Evolutionary conservation across 352 stramenopile genomes (phyloP), one percentile per base, ranked within the genome.

Genomic region (Phytophthora citricola): DNA sequence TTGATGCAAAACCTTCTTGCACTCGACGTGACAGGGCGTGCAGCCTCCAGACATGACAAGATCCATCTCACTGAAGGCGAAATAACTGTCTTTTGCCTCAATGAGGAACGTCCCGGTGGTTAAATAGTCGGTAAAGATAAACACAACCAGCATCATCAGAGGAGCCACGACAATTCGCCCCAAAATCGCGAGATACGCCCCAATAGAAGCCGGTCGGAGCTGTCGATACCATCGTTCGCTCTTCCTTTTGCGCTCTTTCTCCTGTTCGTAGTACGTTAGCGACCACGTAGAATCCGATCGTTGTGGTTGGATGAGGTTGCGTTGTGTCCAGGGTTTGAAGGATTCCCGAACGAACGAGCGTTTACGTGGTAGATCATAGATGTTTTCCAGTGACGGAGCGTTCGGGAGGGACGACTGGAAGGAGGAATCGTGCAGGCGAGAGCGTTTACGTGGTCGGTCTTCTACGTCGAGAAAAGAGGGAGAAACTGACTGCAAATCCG

Each of bases 11-110:
- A 66, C 62, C 17, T 59, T 58, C 20, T 60, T 58, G 41, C 62
- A 75, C 9, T 62, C 55, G 1, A 61, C 12, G 27, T 61, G 45
- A 17, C 67, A 75, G 0, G 45, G 45, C 10, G 55, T 68, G 17
- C 67, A 75, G 4, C 67, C 67, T 2, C 62, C 67, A 7, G 45
- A 56, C 67, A 75, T 71, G 55, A 75, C 62, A 2, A 63, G 38
- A 38, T 75, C 67, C 39, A 67, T 55, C 17, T 75, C 47, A 38
- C 49, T 71, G 44, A 60, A 75, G 24, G 53, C 66, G 14, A 75
- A 71, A 29, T 71, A 75, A 29, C 61, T 75, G 54, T 71, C 61
- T 14, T 75, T 66, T 4, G 53, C 53, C 17, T 70, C 54, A 15
- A 74, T 74, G 0, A 74, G 46, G 38, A 73, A 65, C 6, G 57